These are phyloP conservation scores for Aspergillus indologenus DNA, from an alignment of 495 filamentous ascomycete genomes.

Conservation along the genomic window DNA sequence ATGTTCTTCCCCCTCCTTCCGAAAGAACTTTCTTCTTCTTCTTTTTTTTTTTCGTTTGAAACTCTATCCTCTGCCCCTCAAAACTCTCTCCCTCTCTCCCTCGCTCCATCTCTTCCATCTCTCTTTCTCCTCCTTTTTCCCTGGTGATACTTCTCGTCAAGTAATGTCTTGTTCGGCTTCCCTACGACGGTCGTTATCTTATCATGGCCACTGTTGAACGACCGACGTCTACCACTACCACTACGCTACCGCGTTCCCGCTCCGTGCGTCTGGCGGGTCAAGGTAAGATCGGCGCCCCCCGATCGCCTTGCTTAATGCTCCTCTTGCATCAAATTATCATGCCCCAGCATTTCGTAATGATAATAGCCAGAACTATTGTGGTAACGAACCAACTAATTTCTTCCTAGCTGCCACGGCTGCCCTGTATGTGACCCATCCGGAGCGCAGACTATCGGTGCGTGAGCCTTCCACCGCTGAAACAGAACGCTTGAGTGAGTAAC, in stretches of 20 bases:
- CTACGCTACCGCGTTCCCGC: conserved; percentile 20
- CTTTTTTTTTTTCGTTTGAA: neutral
- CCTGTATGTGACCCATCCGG: conserved; percentile 47
- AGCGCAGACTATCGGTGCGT: conserved; percentile 36
- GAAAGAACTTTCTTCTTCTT: neutral
- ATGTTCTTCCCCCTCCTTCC: neutral
- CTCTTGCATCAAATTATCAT: neutral
- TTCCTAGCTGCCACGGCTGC: conserved; percentile 50
- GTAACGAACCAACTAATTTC: neutral
- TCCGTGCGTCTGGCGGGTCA: conserved; percentile 41
- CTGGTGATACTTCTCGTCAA: conserved; percentile 6
- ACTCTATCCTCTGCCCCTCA: conserved; percentile 5
- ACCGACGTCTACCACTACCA: conserved; percentile 14
- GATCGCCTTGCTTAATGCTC: neutral
- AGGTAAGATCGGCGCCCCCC: conserved; percentile 26
- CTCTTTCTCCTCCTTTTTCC: conserved; percentile 7
- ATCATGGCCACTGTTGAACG: conserved; percentile 35
- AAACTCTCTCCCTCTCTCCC: no score
- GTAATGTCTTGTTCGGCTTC: conserved; percentile 17
- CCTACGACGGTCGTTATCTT: conserved; percentile 14
- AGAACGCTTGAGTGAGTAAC: conserved; percentile 26
- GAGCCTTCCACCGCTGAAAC: conserved; percentile 28
- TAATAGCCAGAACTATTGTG: neutral
- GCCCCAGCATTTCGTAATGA: neutral
- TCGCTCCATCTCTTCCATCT: conserved; percentile 21